These are phyloP conservation scores for Penicillium sp. DNA, from an alignment of 2,329 filamentous ascomycete species.

Conservation along the genomic window DNA sequence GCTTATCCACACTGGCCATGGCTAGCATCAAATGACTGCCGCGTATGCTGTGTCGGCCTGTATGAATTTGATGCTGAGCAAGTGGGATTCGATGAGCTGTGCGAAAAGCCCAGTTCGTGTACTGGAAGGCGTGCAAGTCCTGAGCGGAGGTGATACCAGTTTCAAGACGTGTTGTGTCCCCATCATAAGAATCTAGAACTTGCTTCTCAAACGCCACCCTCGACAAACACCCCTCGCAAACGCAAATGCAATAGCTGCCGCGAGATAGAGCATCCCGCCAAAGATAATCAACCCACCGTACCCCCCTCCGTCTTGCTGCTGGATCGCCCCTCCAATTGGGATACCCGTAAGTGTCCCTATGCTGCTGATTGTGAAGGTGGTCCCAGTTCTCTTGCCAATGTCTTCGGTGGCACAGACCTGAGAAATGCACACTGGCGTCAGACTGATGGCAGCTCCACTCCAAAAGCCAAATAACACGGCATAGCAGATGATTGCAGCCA, in stretches of 20 bases:
- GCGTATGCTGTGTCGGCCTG: too few relatives aligned
- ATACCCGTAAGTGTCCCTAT: slow-evolving; percentile 24
- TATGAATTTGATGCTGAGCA: too few relatives aligned
- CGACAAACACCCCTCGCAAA: slow-evolving; percentile 22
- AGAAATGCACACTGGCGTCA: slow-evolving; percentile 46
- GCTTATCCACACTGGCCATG: too few relatives aligned
- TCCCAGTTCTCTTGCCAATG: slow-evolving; percentile 43
- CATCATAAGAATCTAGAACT: slow-evolving; percentile 12
- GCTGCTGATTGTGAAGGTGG: slow-evolving; percentile 27
- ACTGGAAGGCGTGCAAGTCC: too few relatives aligned
- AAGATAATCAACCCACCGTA: slow-evolving; percentile 23
- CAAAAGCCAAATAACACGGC: slow-evolving; percentile 34
- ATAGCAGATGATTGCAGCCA: slow-evolving; percentile 14
- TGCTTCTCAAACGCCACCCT: slow-evolving; percentile 19
- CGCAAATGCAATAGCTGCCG: slow-evolving; percentile 22
- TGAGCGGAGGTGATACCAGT: too few relatives aligned
- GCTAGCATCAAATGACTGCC: too few relatives aligned
- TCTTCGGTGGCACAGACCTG: slow-evolving; percentile 46
- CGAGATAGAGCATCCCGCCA: slow-evolving; percentile 26
- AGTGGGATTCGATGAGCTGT: too few relatives aligned
- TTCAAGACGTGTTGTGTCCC: too few relatives aligned
- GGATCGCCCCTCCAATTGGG: slow-evolving; percentile 21
- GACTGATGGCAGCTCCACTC: slow-evolving; percentile 36
- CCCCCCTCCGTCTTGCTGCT: slow-evolving; percentile 5
- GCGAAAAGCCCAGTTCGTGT: too few relatives aligned